Base-by-base conservation (phyloP, 306 rosid species). In the Lathyrus oleraceus region DNA sequence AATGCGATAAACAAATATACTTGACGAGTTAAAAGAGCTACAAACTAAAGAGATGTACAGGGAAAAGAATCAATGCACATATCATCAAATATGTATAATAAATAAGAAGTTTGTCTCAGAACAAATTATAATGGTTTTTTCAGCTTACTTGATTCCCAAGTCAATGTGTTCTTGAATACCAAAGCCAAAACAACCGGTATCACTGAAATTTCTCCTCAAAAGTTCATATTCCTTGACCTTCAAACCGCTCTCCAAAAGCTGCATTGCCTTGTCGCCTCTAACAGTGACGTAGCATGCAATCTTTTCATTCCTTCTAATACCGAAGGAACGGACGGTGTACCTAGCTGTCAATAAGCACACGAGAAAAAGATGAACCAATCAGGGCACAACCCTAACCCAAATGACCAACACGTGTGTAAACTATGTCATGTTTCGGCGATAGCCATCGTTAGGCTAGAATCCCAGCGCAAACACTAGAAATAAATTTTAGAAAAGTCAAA, bases 111-210 rank as follows among this genome's bases (percentile, higher is more conserved):
- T 49, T 17, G 17, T 49, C 17, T 49, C 56, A 16, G 23, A 7
- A 49, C 27, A 19, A 11, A 23, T 23, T 23, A 23, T 12, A 23
- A 23, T 35, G 17, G 6, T n/a, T 11, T 23, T 54, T 54, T 6
- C 4, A 23, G 3, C 61, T 23, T 23, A 54, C 61, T 54, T 54
- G 36, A 54, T 54, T 23, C 61, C 61, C 16, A 54, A 54, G 27
- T 54, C 61, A 54, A 54, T 54, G 13, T 54, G 61, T 32, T 54
- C 61, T n/a, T 54, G 61, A 54, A 54, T 54, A 54, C 61, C 61
- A 2, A 54, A 54, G 12, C 61, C 61, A 54, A 54, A 54, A 23
- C 61, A 54, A 1, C 61, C 61, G 1, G 61, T 54, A 54, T 54
- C 61, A 54, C 61, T 54, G 6, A 54, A 54, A 8, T 54, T 54